Conservation (phyloP, 179 eudicot genomes). For the Camellia oleifera region DNA sequence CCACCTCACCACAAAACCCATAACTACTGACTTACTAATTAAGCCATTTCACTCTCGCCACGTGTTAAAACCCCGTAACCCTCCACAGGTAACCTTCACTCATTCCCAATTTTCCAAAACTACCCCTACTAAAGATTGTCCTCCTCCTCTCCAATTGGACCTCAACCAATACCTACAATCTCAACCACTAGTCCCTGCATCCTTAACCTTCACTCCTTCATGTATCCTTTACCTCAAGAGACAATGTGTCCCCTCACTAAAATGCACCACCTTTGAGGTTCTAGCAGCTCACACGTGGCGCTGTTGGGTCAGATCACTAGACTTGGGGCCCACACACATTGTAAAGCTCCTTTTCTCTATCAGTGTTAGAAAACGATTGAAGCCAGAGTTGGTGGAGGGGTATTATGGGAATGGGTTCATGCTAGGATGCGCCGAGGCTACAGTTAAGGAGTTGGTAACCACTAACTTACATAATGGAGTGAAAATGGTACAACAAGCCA, state of each 20-base stretch:
- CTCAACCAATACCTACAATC: constrained; percentile 51
- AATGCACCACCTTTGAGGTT: constrained; percentile 84
- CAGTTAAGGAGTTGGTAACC: constrained; percentile 45
- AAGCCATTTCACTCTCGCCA: constrained; percentile 64
- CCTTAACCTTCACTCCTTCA: constrained; percentile 55
- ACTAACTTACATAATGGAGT: constrained; percentile 50
- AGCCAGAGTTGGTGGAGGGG: constrained; percentile 55
- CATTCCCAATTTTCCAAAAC: constrained; percentile 45
- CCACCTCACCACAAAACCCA: constrained; percentile 46
- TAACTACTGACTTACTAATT: constrained; percentile 27
- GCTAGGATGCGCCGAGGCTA: constrained; percentile 70
- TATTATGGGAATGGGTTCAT: constrained; percentile 84
- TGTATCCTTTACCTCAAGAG: constrained; percentile 57
- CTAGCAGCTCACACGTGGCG: constrained; percentile 91
- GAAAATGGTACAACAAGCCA: constrained; percentile 71
- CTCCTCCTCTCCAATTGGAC: constrained; percentile 10
- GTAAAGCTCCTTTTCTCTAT: constrained; percentile 79
- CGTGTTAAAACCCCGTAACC: constrained; percentile 52
- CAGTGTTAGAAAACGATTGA: constrained; percentile 45
- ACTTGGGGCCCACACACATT: constrained; percentile 33
- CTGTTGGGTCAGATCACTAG: constrained; percentile 64
- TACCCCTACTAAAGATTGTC: constrained; percentile 11
- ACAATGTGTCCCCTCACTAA: constrained; percentile 56
- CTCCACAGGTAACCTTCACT: constrained; percentile 34
- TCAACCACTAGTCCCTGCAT: constrained; percentile 57